phyloP scores from a whole-genome alignment of 176 grass and related monocot species.

The barley (Hordeum vulgare) region DNA sequence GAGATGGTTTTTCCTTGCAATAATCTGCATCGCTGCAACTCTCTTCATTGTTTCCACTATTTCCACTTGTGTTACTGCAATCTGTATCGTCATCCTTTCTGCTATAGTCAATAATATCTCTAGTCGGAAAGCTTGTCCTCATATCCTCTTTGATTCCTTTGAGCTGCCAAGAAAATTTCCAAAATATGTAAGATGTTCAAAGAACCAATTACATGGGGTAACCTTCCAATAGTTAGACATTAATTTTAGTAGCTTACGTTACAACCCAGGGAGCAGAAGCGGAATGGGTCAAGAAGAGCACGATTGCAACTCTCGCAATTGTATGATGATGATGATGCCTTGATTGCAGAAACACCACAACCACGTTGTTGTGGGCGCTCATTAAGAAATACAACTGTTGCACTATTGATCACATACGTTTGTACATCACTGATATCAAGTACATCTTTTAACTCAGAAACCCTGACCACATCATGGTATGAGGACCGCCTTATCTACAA shows the following conservation, averaged over 20 bases:
- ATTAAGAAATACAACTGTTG: slow-evolving; percentile 48
- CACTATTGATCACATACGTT: slow-evolving; percentile 69
- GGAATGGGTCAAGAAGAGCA: slow-evolving; percentile 31
- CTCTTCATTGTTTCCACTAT: background rate
- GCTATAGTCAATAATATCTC: background rate
- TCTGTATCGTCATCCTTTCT: background rate
- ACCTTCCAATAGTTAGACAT: background rate
- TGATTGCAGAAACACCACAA: background rate
- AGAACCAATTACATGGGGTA: background rate
- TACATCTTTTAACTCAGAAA: slow-evolving; percentile 37
- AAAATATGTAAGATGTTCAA: background rate
- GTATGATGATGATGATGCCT: slow-evolving; percentile 12
- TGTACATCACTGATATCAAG: slow-evolving; percentile 46
- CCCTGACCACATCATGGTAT: slow-evolving; percentile 58
- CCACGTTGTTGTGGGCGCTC: slow-evolving; percentile 31
- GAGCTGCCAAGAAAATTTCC: slow-evolving; percentile 16
- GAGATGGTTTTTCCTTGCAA: background rate
- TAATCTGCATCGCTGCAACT: background rate
- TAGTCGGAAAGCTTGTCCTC: background rate
- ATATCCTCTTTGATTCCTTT: slow-evolving; percentile 30
- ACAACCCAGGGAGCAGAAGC: slow-evolving; percentile 41
- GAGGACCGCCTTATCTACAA: slow-evolving; percentile 55
- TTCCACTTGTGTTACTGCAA: background rate
- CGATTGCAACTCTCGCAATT: slow-evolving; percentile 43
- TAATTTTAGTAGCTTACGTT: slow-evolving; percentile 29